These are phyloP conservation scores for Blastobotrys elegans DNA, from an alignment of 1,139 yeast genomes.

Conservation along the genomic window DNA sequence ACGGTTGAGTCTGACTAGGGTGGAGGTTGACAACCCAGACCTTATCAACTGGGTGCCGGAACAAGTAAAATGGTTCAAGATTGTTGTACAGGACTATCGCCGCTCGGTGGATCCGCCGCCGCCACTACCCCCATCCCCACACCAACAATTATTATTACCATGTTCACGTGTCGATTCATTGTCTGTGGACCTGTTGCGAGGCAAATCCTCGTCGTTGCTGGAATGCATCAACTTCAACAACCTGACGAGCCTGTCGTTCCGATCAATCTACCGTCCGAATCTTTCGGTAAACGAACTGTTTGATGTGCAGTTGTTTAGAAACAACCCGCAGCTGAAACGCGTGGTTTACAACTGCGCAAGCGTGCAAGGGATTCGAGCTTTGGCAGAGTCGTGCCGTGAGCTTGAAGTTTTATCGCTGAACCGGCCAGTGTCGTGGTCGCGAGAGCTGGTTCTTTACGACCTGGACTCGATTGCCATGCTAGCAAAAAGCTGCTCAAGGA, in stretches of 20 bases:
- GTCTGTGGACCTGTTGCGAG: slow-evolving; percentile 10
- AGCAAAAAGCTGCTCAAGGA: background rate
- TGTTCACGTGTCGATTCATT: slow-evolving; percentile 8
- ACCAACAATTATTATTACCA: background rate
- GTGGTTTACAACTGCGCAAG: slow-evolving; percentile 15
- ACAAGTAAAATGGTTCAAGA: slow-evolving; percentile 1
- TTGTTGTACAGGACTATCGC: background rate
- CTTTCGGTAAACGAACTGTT: background rate
- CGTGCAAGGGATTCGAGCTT: slow-evolving; percentile 7
- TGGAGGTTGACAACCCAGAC: slow-evolving; percentile 11
- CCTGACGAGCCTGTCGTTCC: slow-evolving; percentile 8
- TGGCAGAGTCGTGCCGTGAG: slow-evolving; percentile 6
- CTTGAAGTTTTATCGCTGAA: slow-evolving; percentile 13
- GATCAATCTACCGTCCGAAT: slow-evolving; percentile 1
- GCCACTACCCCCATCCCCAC: background rate
- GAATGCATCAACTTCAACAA: slow-evolving; percentile 1
- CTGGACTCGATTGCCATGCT: slow-evolving; percentile 8
- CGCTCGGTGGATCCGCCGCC: background rate
- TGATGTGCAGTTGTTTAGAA: slow-evolving; percentile 11
- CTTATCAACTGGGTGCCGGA: slow-evolving; percentile 12
- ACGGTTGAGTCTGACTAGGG: slow-evolving; percentile 5
- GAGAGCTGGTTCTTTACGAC: slow-evolving; percentile 11
- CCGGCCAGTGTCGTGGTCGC: slow-evolving; percentile 6
- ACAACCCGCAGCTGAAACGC: slow-evolving; percentile 11
- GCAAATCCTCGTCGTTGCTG: slow-evolving; percentile 10